A percentile compares a stretch with the other conserved stretches of the same genome.
These are phyloP conservation scores for Suhomyces pyralidae DNA, from an alignment of 805 yeast species.

Conservation along the genomic window DNA sequence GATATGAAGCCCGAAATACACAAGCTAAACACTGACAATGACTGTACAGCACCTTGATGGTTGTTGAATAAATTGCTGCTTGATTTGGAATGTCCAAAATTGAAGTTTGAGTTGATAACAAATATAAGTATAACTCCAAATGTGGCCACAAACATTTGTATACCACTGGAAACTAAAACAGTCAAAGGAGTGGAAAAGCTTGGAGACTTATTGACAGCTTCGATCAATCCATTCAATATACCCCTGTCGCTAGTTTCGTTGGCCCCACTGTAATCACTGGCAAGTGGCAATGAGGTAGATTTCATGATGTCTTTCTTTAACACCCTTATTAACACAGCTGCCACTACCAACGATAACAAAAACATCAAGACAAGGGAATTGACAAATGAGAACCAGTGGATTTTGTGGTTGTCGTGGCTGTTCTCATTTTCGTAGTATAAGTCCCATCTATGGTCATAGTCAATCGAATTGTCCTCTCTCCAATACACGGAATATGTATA, in stretches of 20 bases:
- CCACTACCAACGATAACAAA: constrained; percentile 62
- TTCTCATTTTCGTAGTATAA: constrained; percentile 59
- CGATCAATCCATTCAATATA: constrained; percentile 39
- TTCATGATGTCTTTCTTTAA: constrained; percentile 48
- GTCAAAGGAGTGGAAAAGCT: constrained; percentile 46
- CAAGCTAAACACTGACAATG: constrained; percentile 58
- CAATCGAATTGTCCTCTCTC: constrained; percentile 71
- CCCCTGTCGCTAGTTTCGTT: neutral
- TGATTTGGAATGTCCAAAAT: constrained; percentile 22
- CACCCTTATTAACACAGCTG: constrained; percentile 56
- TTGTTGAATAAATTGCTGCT: constrained; percentile 60
- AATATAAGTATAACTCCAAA: constrained; percentile 58
- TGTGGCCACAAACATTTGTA: constrained; percentile 65
- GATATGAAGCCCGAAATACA: constrained; percentile 71
- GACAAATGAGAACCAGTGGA: constrained; percentile 76
- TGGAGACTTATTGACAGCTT: constrained; percentile 58
- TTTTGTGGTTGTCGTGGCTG: constrained; percentile 40
- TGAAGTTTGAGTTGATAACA: constrained; percentile 32
- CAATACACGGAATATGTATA: constrained; percentile 85
- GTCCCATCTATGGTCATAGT: constrained; percentile 72
- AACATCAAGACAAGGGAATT: constrained; percentile 67
- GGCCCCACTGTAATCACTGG: constrained; percentile 5
- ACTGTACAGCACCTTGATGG: constrained; percentile 63
- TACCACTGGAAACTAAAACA: constrained; percentile 66
- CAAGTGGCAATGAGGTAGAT: constrained; percentile 12